Conservation (phyloP, 441 rosid species). For the Gossypium schwendimanii region DNA sequence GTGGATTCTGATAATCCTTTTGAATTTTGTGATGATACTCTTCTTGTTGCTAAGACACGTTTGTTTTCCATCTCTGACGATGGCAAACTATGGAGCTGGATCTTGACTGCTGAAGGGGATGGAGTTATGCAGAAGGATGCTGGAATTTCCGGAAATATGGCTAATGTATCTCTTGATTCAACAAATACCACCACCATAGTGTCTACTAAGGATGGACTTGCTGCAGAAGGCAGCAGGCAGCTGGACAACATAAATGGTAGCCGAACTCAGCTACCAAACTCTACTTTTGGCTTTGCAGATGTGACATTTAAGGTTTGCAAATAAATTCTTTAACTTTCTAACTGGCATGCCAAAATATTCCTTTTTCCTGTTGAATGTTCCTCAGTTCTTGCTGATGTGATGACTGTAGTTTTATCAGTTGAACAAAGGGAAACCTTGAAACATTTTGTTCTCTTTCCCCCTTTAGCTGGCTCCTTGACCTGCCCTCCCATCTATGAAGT, state of each 20-base stretch:
- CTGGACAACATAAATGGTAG: constrained; percentile 28
- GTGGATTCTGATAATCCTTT: constrained; percentile 74
- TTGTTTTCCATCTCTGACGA: constrained; percentile 86
- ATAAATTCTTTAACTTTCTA: background rate
- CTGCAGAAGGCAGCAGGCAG: constrained; percentile 27
- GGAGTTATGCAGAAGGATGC: constrained; percentile 39
- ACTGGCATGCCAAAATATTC: background rate
- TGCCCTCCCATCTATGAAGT: background rate
- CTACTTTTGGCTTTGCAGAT: constrained; percentile 30
- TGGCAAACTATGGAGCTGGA: constrained; percentile 95
- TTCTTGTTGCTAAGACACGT: constrained; percentile 57
- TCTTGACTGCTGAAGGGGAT: constrained; percentile 71
- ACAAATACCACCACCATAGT: constrained; percentile 14
- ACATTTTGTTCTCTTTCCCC: background rate
- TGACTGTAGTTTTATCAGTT: background rate
- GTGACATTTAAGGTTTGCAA: constrained; percentile 62
- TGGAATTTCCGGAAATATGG: constrained; percentile 22
- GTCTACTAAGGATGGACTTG: constrained; percentile 33
- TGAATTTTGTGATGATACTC: constrained; percentile 70
- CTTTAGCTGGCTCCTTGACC: background rate
- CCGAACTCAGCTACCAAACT: constrained; percentile 31
- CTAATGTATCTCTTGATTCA: constrained; percentile 27
- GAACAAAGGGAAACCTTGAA: background rate
- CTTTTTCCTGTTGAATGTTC: background rate
- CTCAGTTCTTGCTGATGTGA: background rate